Evolutionary conservation across 805 yeast species (phyloP).

Genomic region (Jamesozyma lodderae): DNA sequence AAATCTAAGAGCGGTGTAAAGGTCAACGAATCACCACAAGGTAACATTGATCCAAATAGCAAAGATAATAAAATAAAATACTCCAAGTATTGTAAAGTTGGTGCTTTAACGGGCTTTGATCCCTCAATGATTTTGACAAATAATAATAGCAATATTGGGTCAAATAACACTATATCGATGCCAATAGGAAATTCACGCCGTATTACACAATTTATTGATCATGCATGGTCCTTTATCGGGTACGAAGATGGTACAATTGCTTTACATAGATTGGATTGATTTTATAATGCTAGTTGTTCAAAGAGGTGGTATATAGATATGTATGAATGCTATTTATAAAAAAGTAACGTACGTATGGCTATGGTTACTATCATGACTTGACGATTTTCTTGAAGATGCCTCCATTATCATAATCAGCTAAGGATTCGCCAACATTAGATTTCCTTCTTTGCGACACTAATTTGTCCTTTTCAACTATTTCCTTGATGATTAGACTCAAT

Average conservation of each 20-base stretch:
- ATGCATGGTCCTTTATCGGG: constrained; percentile 27
- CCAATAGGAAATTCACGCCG: constrained; percentile 17
- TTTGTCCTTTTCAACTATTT: constrained; percentile 42
- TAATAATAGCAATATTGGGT: not conserved
- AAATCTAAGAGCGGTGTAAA: constrained; percentile 18
- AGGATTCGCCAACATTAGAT: not conserved
- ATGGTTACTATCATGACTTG: too few relatives aligned
- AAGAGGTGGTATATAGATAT: constrained; percentile 1
- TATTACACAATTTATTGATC: constrained; percentile 6
- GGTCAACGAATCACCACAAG: constrained; percentile 20
- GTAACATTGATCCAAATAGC: constrained; percentile 11
- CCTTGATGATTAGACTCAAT: constrained; percentile 49
- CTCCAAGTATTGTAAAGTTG: constrained; percentile 3
- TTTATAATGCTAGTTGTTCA: not conserved
- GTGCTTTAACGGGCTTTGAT: constrained; percentile 6
- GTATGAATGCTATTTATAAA: too few relatives aligned
- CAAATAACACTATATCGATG: constrained; percentile 6
- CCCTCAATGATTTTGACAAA: not conserved
- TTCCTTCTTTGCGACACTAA: constrained; percentile 5
- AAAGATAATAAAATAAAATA: not conserved
- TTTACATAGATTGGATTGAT: constrained; percentile 7
- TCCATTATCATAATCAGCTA: not conserved
- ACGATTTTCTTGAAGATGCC: constrained; percentile 6
- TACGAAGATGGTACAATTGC: constrained; percentile 27
- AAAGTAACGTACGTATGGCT: too few relatives aligned